Evolutionary conservation across 1,284 basidiomycete species (phyloP), one percentile per base, ranked within the genome.

Genomic region (Ceratobasidium sp.): DNA sequence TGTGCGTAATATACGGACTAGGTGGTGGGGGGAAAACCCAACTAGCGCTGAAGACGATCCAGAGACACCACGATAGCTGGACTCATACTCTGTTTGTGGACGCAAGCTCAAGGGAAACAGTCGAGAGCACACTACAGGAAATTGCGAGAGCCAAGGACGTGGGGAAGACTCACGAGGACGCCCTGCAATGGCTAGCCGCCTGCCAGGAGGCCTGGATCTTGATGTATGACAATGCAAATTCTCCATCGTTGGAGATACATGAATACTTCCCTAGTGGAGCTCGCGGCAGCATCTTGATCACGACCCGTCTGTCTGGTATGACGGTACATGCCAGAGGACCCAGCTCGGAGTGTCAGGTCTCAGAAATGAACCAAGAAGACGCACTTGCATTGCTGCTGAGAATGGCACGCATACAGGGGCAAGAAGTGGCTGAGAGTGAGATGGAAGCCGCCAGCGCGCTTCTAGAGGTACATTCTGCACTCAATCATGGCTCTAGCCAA

Each of bases 1-100:
- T 64, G 17, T 65, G 22, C 22, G 60, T 65, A 2, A 5, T 64
- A 5, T 38, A 50, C 32, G 58, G 58, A n/a, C 49, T 65, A 7
- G 60, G 60, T 4, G 47, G 58, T 5, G 45, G 22, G 12, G 49
- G 60, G 6, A 65, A 65, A 27, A 53, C 60, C 0, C 49, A 64
- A 29, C 10, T 52, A 1, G 58, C 47, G 32, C 34, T 64, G n/a
- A 32, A 64, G n/a, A 20, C 31, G 27, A 27, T 50, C 45, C n/a
- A 62, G 29, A 27, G 31, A 4, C 49, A 43, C 1, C 31, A n/a
- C 12, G 32, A 62, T 17, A 62, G 15, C 6, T 50, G 58, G 58
- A 3, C 22, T 8, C 20, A 62, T 50, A 38, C 50, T 0, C 13
- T 50, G 17, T 62, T 50, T 32, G 32, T 62, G 6, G 58, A 62